Evolutionary conservation across 169 alveolate genomes (phyloP), one percentile per base, ranked within the genome.

Genomic region (Cryptosporidium sp.): DNA sequence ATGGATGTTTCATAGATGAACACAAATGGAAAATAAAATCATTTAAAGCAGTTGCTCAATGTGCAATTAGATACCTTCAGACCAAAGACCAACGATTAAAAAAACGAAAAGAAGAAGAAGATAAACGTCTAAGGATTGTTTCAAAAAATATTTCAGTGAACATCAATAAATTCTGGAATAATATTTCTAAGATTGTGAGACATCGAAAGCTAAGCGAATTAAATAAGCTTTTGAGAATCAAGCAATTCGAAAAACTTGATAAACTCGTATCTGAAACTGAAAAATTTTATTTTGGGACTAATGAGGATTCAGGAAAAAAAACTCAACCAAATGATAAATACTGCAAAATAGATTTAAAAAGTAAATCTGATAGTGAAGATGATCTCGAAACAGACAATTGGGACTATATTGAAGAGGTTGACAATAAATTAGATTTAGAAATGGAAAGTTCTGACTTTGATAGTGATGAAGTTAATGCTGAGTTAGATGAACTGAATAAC

Each of bases 391-490:
- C 23, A 4, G 37, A 65, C 1, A 42, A 80, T 16, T 80, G 72
- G 72, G 70, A 80, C 7, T 42, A 62, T 26, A 65, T 80, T 12
- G 89, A 85, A 52, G 85, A 75, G 8, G 80, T 16, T 26, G 91
- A 85, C 53, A 73, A 67, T 18, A 44, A 69, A 65, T 52, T 67
- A 14, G 93, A 91, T 68, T 56, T 70, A 9, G 91, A 84, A 45
- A 85, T 69, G 85, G 73, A 51, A 9, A 35, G 52, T n/a, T 62
- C 87, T 7, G 85, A 85, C 23, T 86, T 70, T 29, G 70, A 73
- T 7, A 51, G 58, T 10, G 73, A 70, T 7, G 92, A 92, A 56
- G 39, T 75, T 33, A 69, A 80, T 31, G 93, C 91, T 70, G 91
- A 70, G 39, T 84, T 89, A 23, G 86, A 75, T 33, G 85, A 86